Evolutionary conservation across 257 asterid species (phyloP), one percentile per base, ranked within the genome.

Genomic region (Solanum lycopersicoides): DNA sequence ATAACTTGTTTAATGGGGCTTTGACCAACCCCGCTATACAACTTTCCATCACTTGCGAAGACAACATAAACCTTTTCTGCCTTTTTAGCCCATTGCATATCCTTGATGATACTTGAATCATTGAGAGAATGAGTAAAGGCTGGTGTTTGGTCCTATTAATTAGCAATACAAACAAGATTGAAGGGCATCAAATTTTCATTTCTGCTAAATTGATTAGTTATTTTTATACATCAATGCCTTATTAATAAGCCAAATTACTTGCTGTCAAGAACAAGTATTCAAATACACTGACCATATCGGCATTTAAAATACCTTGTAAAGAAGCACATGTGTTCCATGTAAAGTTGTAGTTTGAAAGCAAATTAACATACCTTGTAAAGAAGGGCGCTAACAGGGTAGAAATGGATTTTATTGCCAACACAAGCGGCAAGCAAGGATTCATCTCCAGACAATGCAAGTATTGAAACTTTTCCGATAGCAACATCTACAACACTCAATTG

Each of bases 391-490:
- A 95, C 94, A 39, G 97, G 95, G 86, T 92, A 97, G 92, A 97
- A 93, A 90, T 97, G 94, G 87, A 94, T 79, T 60, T 89, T 77
- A 87, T 88, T 87, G 71, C 87, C 94, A 35, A 94, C 93, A 75
- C 88, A 86, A 87, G 94, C 98, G 88, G 97, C 98, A 5, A 97
- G 96, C 90, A 89, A 75, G n/a, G 99, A 93, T 39, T 95, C 98
- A 60, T 92, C 98, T 4, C 88, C 88, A 6, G 98, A 93, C 83
- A 97, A 84, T 23, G 93, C 91, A 87, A 97, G 89, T 79, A 95
- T 85, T 2, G 95, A 93, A 86, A 95, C 94, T 82, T 90, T 93
- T 75, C 96, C 97, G 2, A 94, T 87, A 56, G 91, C 85, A 60
- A 97, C 93, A 89, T 95, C 94, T 34, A 95, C 91, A 42, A 93